These are phyloP conservation scores for Inonotus hispidus DNA, from an alignment of 1,284 basidiomycete species.

Conservation along the genomic window DNA sequence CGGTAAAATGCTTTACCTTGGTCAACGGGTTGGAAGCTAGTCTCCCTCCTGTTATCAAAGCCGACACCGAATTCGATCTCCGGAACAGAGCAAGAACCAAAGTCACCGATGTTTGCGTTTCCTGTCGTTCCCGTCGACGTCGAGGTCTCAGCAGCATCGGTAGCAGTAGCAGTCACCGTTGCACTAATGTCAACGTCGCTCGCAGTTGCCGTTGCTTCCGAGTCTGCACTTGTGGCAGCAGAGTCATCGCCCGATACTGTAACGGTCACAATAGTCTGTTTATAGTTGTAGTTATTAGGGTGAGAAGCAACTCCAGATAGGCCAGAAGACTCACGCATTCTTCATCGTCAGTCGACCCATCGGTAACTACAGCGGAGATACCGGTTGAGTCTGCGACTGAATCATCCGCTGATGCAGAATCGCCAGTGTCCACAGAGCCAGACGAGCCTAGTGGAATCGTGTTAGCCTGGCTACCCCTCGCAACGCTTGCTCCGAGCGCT, in stretches of 20 bases:
- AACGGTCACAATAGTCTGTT: constrained; percentile 22
- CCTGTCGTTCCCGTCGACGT: constrained; percentile 24
- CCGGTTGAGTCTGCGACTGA: background rate
- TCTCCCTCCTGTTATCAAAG: constrained; percentile 54
- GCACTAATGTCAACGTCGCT: background rate
- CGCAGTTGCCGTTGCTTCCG: background rate
- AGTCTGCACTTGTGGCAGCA: background rate
- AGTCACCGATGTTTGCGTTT: constrained; percentile 36
- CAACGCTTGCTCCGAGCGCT: constrained; percentile 37
- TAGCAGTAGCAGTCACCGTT: constrained; percentile 9
- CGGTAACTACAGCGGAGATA: background rate
- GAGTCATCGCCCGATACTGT: constrained; percentile 18
- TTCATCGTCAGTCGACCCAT: constrained; percentile 21
- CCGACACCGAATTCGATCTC: constrained; percentile 56
- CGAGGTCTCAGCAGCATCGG: constrained; percentile 20
- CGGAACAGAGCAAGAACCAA: constrained; percentile 52
- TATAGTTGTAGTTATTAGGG: constrained; percentile 18
- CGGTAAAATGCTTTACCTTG: constrained; percentile 30
- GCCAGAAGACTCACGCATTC: background rate
- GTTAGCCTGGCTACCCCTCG: constrained; percentile 47
- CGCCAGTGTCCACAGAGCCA: constrained; percentile 19
- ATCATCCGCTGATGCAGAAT: background rate
- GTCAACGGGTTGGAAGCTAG: constrained; percentile 45
- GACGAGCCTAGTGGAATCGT: constrained; percentile 41
- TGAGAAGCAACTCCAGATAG: constrained; percentile 12